Evolutionary conservation across 176 grass and related monocot species (phyloP), one percentile per base, ranked within the genome.

Genomic region (Bromus sterilis): DNA sequence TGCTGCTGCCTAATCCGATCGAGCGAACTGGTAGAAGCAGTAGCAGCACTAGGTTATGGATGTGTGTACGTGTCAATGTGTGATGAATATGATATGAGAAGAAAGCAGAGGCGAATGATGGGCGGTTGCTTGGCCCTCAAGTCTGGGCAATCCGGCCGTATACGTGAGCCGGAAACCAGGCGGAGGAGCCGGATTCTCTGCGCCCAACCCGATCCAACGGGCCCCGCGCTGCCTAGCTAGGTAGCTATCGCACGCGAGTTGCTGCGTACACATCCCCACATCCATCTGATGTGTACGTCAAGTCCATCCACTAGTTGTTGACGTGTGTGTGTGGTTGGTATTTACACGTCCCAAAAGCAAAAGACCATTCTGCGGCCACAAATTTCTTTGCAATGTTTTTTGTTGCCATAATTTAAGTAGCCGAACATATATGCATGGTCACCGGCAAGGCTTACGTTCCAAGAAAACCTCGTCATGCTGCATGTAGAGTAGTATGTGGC

Each of bases 41-140:
- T 2, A 39, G 21, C 20, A 20, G 21, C 33, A 60, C 64, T 33
- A 68, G 66, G 1, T 69, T 69, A 37, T 71, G 40, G 68, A 28
- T 24, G 33, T 28, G 15, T 71, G 40, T 44, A 73, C 42, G 69
- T 73, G 69, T 73, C 69, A 46, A 71, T 44, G 14, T 18, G 68
- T 46, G 40, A 28, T 44, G 67, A n/a, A 40, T 15, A 56, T 6
- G 7, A 23, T 16, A 33, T 51, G 44, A 41, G 58, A 44, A 4
- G 37, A 58, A 73, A 25, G 28, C 13, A n/a, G 76, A 6, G 74
- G 29, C 87, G 49, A 90, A 84, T 90, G 58, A 83, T 86, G 79
- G 62, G 67, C 11, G 66, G 84, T 91, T 91, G 90, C 88, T 91
- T 94, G 84, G 6, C 67, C 90, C 86, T 84, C 75, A 91, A 93